A percentile compares a stretch with the other conserved stretches of the same genome.
phyloP scores from a whole-genome alignment of 106 monocot genomes.

The Dendrobium nobile region DNA sequence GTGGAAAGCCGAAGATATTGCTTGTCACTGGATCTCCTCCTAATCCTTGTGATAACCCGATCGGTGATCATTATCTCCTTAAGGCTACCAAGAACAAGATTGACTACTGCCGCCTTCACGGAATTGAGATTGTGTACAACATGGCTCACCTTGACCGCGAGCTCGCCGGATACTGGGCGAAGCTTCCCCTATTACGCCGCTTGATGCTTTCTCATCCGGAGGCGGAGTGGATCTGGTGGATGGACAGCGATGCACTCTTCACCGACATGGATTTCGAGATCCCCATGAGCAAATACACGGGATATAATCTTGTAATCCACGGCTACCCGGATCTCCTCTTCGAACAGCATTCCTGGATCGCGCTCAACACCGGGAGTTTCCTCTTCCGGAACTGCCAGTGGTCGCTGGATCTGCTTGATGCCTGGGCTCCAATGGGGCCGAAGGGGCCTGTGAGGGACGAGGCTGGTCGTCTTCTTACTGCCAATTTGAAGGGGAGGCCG shows the following conservation, averaged over 20 bases:
- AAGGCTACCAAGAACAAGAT: constrained; percentile 82
- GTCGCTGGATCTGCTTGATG: constrained; percentile 70
- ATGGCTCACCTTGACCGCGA: constrained; percentile 74
- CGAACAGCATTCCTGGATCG: constrained; percentile 70
- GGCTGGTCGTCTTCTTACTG: constrained; percentile 52
- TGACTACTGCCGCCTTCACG: constrained; percentile 78
- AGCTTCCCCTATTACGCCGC: constrained; percentile 52
- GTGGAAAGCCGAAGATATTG: constrained; percentile 41
- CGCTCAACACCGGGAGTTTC: constrained; percentile 66
- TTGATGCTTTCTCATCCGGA: constrained; percentile 77
- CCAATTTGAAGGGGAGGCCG: constrained; percentile 55
- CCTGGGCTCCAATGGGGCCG: constrained; percentile 79
- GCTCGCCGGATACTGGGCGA: constrained; percentile 74
- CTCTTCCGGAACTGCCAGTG: constrained; percentile 73
- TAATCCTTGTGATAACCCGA: constrained; percentile 61
- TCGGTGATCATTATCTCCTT: constrained; percentile 74
- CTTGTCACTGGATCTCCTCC: constrained; percentile 78
- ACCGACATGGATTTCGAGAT: constrained; percentile 81
- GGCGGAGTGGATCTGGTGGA: constrained; percentile 89
- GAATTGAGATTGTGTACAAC: constrained; percentile 67
- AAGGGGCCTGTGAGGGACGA: constrained; percentile 54
- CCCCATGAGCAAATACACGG: constrained; percentile 38
- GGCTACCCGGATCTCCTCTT: constrained; percentile 77
- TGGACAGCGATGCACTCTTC: constrained; percentile 80
- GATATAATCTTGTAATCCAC: constrained; percentile 56